A percentile compares a stretch with the other conserved stretches of the same genome.
Evolutionary conservation across 768 basidiomycete species (phyloP).

Genomic region (Suillus weaverae): DNA sequence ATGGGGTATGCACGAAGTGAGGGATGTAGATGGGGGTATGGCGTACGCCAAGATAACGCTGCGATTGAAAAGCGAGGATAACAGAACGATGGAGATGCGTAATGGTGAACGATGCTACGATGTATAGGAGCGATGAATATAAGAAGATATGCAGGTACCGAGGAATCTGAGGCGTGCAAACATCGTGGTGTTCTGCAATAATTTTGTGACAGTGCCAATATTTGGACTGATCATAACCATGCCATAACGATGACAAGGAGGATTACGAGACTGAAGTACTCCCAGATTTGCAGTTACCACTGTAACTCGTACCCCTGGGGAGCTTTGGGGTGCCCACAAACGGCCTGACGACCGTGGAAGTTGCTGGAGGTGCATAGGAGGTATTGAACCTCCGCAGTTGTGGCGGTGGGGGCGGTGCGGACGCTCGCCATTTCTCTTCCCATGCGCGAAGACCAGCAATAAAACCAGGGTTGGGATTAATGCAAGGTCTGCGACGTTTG

Average conservation of each 20-base stretch:
- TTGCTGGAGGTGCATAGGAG: conserved; percentile 15
- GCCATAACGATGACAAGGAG: not conserved
- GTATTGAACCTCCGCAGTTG: conserved; percentile 32
- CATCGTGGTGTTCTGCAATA: not conserved
- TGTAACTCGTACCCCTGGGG: conserved; percentile 28
- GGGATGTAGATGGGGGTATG: not conserved
- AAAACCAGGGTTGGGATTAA: conserved; percentile 80
- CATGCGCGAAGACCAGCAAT: conserved; percentile 58
- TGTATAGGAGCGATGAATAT: not conserved
- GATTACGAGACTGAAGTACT: conserved; percentile 3
- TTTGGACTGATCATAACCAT: not conserved
- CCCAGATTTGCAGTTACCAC: conserved; percentile 4
- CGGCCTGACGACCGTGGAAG: not conserved
- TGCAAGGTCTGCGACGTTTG: conserved; percentile 65
- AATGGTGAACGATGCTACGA: not conserved
- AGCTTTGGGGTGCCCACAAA: conserved; percentile 10
- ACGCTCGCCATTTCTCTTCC: conserved; percentile 42
- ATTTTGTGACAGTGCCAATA: not conserved
- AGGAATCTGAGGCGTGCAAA: not conserved
- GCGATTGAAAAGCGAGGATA: not conserved
- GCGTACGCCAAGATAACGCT: not conserved
- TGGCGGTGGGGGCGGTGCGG: conserved; percentile 13
- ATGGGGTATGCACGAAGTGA: not conserved
- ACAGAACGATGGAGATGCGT: not conserved
- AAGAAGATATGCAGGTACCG: not conserved